These are phyloP conservation scores for Knoxia roxburghii DNA, from an alignment of 257 asterid species.

Conservation along the genomic window DNA sequence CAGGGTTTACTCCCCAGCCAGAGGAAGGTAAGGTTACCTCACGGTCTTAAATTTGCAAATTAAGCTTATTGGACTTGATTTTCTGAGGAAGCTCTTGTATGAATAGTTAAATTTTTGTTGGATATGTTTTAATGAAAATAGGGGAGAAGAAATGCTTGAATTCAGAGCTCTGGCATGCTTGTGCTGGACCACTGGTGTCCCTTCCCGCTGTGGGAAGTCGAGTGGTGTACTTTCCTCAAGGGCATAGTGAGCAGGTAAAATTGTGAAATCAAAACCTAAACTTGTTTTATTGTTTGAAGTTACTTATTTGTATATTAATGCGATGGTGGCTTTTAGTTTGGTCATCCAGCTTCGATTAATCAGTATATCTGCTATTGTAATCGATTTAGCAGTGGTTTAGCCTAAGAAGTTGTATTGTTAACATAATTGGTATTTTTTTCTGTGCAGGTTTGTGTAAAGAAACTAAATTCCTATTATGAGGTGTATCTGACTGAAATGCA, in stretches of 20 bases:
- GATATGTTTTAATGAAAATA: conserved; percentile 12
- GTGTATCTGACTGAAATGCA: not conserved
- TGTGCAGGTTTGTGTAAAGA: not conserved
- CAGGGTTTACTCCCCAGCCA: conserved; percentile 57
- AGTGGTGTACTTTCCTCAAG: conserved; percentile 87
- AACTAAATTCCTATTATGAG: not conserved
- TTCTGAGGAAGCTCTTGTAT: not conserved
- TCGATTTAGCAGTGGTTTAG: not conserved
- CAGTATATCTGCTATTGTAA: not conserved
- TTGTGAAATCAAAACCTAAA: not conserved
- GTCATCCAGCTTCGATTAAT: too few species aligned
- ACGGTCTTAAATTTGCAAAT: conserved; percentile 1
- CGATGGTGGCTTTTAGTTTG: not conserved
- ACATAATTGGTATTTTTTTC: not conserved
- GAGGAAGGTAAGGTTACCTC: conserved; percentile 55
- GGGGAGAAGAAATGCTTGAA: conserved; percentile 93
- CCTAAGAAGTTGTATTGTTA: not conserved
- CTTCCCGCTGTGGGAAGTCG: conserved; percentile 87
- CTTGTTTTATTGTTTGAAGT: not conserved
- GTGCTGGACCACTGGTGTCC: conserved; percentile 93
- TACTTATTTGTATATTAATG: not conserved
- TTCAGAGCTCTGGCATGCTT: conserved; percentile 97
- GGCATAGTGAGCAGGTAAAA: conserved; percentile 87
- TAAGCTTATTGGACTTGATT: not conserved
- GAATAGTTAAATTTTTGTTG: conserved; percentile 10